phyloP scores from a whole-genome alignment of 352 stramenopile species.

The Halophytophthora polymorphica region DNA sequence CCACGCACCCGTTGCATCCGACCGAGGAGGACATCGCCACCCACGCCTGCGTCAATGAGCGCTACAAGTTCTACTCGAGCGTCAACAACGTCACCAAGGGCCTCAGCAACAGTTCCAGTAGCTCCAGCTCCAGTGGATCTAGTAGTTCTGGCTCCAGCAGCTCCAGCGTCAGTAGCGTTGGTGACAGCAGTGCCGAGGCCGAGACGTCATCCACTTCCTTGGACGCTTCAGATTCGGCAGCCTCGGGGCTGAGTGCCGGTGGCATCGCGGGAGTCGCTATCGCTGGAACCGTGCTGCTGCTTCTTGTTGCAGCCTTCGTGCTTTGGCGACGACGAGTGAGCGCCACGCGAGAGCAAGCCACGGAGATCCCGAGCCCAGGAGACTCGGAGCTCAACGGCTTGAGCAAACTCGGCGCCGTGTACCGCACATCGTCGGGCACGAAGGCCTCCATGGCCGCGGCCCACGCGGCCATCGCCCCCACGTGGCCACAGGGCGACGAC shows the following conservation, averaged over 20 bases:
- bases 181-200: not conserved
- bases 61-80: conserved; percentile 9
- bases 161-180: too few relatives aligned
- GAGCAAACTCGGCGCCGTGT: not conserved
- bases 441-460: conserved; percentile 5
- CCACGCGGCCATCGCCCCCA: conserved; percentile 6
- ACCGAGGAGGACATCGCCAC: not conserved
- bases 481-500: conserved; percentile 2
- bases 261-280: conserved; percentile 6
- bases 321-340: conserved; percentile 6
- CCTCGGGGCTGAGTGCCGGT: conserved; percentile 5
- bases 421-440: too few relatives aligned
- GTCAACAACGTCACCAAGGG: not conserved
- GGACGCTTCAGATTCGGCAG: not conserved
- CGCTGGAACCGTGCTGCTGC: conserved; percentile 3
- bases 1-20: not conserved
- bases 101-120: not conserved
- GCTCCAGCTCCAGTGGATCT: not conserved
- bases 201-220: not conserved
- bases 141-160: conserved; percentile 1
- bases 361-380: not conserved
- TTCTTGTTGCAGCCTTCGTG: conserved; percentile 3
- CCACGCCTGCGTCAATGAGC: conserved; percentile 2
- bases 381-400: not conserved
- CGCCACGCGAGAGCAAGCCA: not conserved